Evolutionary conservation across 1,284 basidiomycete genomes (phyloP).

Genomic region (Rhodotorula sp.): DNA sequence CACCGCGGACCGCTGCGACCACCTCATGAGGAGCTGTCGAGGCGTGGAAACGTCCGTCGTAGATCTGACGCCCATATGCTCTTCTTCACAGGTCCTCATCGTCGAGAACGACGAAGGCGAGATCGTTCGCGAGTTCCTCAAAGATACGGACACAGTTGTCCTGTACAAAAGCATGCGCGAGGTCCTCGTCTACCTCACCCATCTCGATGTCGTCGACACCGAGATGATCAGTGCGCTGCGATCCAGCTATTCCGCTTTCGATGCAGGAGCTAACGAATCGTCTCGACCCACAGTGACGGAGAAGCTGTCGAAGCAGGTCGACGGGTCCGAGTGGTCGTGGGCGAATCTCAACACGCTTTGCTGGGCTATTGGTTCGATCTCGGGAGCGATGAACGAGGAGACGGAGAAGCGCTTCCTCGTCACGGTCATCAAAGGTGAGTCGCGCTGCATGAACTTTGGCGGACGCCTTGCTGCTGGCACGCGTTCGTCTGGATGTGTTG

Average conservation of each 20-base stretch:
- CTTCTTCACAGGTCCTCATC: constrained; percentile 73
- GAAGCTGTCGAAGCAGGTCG: constrained; percentile 85
- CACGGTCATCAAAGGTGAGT: constrained; percentile 85
- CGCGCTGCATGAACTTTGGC: not conserved
- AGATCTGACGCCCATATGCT: too few relatives aligned
- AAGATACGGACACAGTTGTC: constrained; percentile 97
- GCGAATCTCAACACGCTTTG: constrained; percentile 98
- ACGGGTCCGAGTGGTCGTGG: constrained; percentile 92
- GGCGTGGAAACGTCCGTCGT: not conserved
- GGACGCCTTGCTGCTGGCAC: not conserved
- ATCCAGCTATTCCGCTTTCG: not conserved
- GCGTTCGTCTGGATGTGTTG: too few relatives aligned
- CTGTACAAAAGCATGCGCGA: constrained; percentile 99
- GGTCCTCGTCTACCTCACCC: constrained; percentile 81
- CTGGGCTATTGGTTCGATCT: constrained; percentile 99
- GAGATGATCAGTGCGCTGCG: constrained; percentile 70
- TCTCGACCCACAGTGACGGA: constrained; percentile 63
- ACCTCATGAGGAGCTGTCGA: not conserved
- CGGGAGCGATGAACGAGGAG: constrained; percentile 99
- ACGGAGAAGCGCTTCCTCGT: constrained; percentile 99
- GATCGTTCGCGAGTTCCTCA: constrained; percentile 99
- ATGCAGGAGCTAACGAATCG: not conserved
- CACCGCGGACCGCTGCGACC: not conserved
- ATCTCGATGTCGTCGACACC: constrained; percentile 93
- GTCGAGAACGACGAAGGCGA: constrained; percentile 99